phyloP scores from a whole-genome alignment of 768 basidiomycete species.

The Mycena rebaudengoi region DNA sequence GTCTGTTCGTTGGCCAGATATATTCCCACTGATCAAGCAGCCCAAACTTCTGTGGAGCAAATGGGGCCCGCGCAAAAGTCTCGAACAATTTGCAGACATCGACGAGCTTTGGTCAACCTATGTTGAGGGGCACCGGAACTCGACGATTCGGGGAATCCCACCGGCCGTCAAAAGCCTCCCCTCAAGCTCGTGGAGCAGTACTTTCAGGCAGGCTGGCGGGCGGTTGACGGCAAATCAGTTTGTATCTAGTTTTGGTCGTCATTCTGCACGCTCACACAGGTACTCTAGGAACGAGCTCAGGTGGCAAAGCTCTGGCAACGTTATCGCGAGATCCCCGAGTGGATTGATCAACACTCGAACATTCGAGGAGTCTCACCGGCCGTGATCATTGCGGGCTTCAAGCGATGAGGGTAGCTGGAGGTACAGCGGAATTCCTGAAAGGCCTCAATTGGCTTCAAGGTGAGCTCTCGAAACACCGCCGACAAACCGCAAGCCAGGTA shows the following conservation, averaged over 20 bases:
- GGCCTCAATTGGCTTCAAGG: not conserved
- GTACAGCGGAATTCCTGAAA: not conserved
- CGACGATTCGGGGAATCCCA: not conserved
- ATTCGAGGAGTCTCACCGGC: not conserved
- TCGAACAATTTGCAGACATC: not conserved
- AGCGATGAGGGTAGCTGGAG: not conserved
- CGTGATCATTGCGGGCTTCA: not conserved
- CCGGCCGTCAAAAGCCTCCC: not conserved
- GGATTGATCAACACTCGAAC: not conserved
- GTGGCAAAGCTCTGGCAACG: not conserved
- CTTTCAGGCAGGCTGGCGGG: not conserved
- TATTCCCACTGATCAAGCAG: not conserved
- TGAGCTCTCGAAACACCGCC: not conserved
- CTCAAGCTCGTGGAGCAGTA: not conserved
- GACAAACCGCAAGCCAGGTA: not conserved
- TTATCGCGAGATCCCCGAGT: constrained; percentile 2
- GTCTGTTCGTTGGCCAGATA: not conserved
- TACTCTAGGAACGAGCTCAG: not conserved
- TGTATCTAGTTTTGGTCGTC: not conserved
- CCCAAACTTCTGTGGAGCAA: not conserved
- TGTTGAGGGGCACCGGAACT: not conserved
- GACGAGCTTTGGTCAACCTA: not conserved
- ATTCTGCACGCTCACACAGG: not conserved
- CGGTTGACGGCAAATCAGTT: not conserved
- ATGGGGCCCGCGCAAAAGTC: not conserved